Evolutionary conservation across 805 yeast species (phyloP), one percentile per base, ranked within the genome.

Genomic region (Wickerhamomyces chaumierensis): DNA sequence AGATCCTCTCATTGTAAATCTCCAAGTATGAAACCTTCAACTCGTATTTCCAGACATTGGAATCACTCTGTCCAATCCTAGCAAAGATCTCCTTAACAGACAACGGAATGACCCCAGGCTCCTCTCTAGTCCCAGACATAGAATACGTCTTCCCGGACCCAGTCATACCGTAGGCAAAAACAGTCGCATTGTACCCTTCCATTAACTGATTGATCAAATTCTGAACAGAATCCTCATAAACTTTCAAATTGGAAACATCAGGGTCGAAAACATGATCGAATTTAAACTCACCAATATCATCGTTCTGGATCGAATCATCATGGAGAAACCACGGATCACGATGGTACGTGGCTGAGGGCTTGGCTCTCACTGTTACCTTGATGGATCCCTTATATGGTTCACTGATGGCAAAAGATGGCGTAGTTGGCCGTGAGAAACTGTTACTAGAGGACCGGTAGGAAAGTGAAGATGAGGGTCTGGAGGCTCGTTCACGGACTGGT

Each of bases 141-240:
- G 98, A 92, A 56, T 65, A 81, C 0, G 97, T 90, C 55, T 92
- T 92, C 4, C 98, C 98, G 0, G 96, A 81, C 0, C 92, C 95
- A 0, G 98, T 92, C 62, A 90, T 97, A 2, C 98, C 98, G 54
- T 92, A 90, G 0, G 97, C 96, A 56, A 90, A 86, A 1, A 88
- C 75, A 0, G 96, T 87, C 14, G 88, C 88, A 52, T 86, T 86
- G 57, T 62, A 88, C 0, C 95, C 96, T 14, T 77, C 78, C 48
- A 69, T 68, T 44, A 73, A 75, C 55, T 68, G 73, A 45, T 53
- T 62, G 31, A 69, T 77, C 57, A 70, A 68, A 28, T 65, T 74
- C 47, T 52, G 67, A 36, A 75, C 94, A 36, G 66, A 63, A 13
- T 57, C 56, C 16, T 61, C 61, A 55, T 84, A 90, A 2, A 90